Base-by-base conservation (phyloP, 345 rosid species). In the Noccaea caerulescens region DNA sequence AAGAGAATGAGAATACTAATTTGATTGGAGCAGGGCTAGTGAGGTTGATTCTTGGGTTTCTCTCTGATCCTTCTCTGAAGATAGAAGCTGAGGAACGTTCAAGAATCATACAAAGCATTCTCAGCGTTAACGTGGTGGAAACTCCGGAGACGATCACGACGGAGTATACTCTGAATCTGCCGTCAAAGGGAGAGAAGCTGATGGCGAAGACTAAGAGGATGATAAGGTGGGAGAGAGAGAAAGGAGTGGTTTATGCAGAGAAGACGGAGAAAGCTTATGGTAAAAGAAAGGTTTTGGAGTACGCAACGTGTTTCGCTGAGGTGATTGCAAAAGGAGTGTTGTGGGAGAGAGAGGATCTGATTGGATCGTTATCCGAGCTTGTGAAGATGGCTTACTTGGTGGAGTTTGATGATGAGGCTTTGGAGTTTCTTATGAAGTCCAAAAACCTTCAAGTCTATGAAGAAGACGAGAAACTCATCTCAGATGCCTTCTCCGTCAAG, bases 211-310 rank as follows among this genome's bases (percentile, higher is more conserved):
- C 82, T 2, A 77, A 75, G 68, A 47, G 54, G 56, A 77, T 75
- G 85, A 51, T 82, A 23, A 85, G 84, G 20, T 88, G 93, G 93
- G 87, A 90, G 11, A 84, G 67, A 63, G 84, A 76, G 79, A 64
- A 61, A n/a, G 77, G 76, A 1, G 77, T 76, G 50, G 36, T 88
- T 13, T 80, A 75, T 68, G 64, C 71, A 20, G 86, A 82, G 82
- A 85, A 80, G 81, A 33, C 79, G 30, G 82, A 80, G 51, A 23
- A 64, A 65, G 57, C 75, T 14, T 45, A 67, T 9, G 82, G 85
- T 7, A 58, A 71, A 41, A 82, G 74, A 62, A 67, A 55, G 72
- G 71, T 64, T 7, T 72, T 86, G 33, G 82, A 84, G 60, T 86
- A 82, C 59, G 92, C 89, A 2, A 76, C 86, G 0, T 59, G 71